phyloP scores from a whole-genome alignment of 768 basidiomycete species.

The Candolleomyces aberdarensis region DNA sequence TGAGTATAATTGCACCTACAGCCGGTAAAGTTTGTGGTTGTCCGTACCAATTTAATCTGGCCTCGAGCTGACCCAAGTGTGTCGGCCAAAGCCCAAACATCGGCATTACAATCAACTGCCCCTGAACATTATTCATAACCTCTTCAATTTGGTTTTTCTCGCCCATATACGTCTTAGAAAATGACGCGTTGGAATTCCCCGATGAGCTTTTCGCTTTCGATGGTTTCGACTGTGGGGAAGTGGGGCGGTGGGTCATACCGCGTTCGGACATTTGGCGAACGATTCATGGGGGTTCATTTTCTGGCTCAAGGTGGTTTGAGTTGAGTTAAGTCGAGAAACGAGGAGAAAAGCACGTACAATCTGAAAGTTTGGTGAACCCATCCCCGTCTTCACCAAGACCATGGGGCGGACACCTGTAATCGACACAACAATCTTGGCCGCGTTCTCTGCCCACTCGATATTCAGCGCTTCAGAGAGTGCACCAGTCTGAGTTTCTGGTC shows the following conservation, averaged over 20 bases:
- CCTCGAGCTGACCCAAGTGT: too few species aligned
- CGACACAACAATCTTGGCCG: constrained; percentile 52
- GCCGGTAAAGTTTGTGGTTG: too few species aligned
- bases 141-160: constrained; percentile 15
- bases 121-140: constrained; percentile 12
- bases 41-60: too few species aligned
- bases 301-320: not conserved
- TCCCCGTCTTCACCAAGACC: constrained; percentile 53
- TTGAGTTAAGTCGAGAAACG: not conserved
- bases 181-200: constrained; percentile 25
- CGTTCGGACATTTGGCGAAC: constrained; percentile 43
- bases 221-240: constrained; percentile 23
- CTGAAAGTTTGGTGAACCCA: constrained; percentile 28
- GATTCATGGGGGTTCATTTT: constrained; percentile 29
- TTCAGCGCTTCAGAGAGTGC: constrained; percentile 47
- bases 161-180: constrained; percentile 23
- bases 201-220: constrained; percentile 26
- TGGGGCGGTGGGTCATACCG: constrained; percentile 41
- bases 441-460: constrained; percentile 46
- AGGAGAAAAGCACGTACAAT: constrained; percentile 18
- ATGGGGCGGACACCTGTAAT: constrained; percentile 60
- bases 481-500: constrained; percentile 56
- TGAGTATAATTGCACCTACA: too few species aligned
- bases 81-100: too few species aligned
- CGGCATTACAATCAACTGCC: too few species aligned